These are phyloP conservation scores for Aciculosporium take DNA, from an alignment of 2,329 filamentous ascomycete genomes.

Conservation along the genomic window DNA sequence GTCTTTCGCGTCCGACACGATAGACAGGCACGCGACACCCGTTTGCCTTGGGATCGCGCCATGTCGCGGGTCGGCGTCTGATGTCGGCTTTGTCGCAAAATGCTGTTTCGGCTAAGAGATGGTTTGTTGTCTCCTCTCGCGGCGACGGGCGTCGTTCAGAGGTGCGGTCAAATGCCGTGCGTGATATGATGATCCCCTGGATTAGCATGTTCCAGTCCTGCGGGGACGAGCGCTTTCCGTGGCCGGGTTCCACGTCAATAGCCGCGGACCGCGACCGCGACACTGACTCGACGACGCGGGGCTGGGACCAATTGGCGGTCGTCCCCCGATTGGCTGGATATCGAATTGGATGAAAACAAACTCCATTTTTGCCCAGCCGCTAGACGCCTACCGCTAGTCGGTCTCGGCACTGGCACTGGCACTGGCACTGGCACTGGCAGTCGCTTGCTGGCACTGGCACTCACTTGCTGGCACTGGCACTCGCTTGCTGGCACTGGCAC, in stretches of 20 bases:
- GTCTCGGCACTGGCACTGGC: background rate
- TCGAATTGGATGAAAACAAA: no score
- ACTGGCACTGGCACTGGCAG: no score
- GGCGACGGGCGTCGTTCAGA: no score
- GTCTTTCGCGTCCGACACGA: slow-evolving; percentile 19
- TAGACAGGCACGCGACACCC: slow-evolving; percentile 18
- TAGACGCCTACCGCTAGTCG: background rate
- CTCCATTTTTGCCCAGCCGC: background rate
- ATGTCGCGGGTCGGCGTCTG: slow-evolving; percentile 9
- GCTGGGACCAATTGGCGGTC: background rate
- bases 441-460: no score
- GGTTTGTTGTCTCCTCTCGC: no score
- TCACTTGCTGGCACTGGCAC: no score
- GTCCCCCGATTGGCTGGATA: no score
- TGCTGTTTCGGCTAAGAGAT: slow-evolving; percentile 7
- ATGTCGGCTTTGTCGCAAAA: slow-evolving; percentile 6
- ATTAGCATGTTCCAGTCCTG: background rate
- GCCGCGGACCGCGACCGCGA: slow-evolving; percentile 3
- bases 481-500: no score
- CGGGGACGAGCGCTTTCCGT: slow-evolving; percentile 3
- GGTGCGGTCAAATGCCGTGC: slow-evolving; percentile 7
- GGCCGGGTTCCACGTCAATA: slow-evolving; percentile 5
- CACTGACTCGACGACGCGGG: background rate
- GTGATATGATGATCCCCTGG: slow-evolving; percentile 1
- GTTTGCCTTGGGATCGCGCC: slow-evolving; percentile 12